Percentiles rank a stretch among this genome's conserved stretches.
These are phyloP conservation scores for Debaryomyces robertsiae DNA, from an alignment of 1,139 yeast species.

Conservation along the genomic window DNA sequence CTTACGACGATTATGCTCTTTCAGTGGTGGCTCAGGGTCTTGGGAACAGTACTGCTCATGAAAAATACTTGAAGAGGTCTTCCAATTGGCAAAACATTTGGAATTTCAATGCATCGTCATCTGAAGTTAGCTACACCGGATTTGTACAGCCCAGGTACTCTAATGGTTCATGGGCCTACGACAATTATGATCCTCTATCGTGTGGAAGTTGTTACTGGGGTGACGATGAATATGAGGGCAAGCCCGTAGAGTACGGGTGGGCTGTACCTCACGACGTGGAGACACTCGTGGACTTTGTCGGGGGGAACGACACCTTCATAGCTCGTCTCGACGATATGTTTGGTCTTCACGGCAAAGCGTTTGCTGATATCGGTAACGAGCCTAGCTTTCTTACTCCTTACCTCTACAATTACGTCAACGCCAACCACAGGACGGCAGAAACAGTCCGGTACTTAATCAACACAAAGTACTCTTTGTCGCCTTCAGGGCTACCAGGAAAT, in stretches of 20 bases:
- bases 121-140: conserved; percentile 27
- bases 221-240: conserved; percentile 31
- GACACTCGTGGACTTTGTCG: conserved; percentile 29
- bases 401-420: conserved; percentile 31
- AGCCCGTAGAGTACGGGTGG: conserved; percentile 36
- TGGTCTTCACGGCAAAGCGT: conserved; percentile 27
- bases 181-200: conserved; percentile 28
- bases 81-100: conserved; percentile 42
- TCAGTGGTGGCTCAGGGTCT: conserved; percentile 37
- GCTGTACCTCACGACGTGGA: conserved; percentile 37
- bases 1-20: conserved; percentile 41
- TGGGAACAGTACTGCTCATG: conserved; percentile 24
- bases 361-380: conserved; percentile 38
- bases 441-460: conserved; percentile 33
- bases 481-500: conserved; percentile 38
- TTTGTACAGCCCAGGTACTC: conserved; percentile 37
- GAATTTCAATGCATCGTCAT: conserved; percentile 30
- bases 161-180: conserved; percentile 29
- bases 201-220: conserved; percentile 39
- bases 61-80: conserved; percentile 35
- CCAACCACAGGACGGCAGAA: conserved; percentile 32
- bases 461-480: conserved; percentile 28
- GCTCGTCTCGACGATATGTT: conserved; percentile 40
- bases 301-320: conserved; percentile 29
- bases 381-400: conserved; percentile 39